A percentile compares a stretch with the other conserved stretches of the same genome.
phyloP scores from a whole-genome alignment of 2,329 filamentous ascomycete genomes.

The Aspergillus viridinutans region DNA sequence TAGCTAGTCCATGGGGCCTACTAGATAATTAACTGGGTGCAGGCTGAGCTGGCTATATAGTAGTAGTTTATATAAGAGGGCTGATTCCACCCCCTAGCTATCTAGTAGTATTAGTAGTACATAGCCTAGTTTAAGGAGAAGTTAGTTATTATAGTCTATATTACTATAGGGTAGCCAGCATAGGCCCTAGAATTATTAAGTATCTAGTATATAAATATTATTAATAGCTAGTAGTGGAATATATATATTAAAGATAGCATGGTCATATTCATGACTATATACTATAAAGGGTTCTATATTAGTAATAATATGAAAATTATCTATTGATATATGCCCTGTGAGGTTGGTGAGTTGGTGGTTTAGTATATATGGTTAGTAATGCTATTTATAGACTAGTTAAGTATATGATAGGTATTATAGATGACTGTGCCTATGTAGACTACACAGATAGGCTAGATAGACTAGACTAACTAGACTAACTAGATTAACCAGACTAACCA shows the following conservation, averaged over 20 bases:
- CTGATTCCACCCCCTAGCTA: background rate
- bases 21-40: too few species aligned
- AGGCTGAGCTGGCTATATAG: too few species aligned
- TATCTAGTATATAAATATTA: background rate
- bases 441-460: too few species aligned
- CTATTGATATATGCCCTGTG: conserved; percentile 1
- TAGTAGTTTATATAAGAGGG: too few species aligned
- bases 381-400: background rate
- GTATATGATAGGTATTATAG: background rate
- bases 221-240: background rate
- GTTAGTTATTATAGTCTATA: background rate
- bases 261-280: background rate
- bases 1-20: too few species aligned
- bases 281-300: conserved; percentile 6
- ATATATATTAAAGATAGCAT: conserved; percentile 4
- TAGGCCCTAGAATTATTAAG: background rate
- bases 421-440: too few species aligned
- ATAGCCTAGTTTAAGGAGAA: conserved; percentile 1
- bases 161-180: background rate
- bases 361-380: conserved; percentile 3
- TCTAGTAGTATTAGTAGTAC: background rate
- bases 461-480: too few species aligned
- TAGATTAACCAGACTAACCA: background rate
- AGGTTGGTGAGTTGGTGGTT: conserved; percentile 2
- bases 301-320: conserved; percentile 6